Percentiles rank a stretch among this genome's conserved stretches.
Conservation (phyloP, 345 rosid species). For the Syzygium jambos region DNA sequence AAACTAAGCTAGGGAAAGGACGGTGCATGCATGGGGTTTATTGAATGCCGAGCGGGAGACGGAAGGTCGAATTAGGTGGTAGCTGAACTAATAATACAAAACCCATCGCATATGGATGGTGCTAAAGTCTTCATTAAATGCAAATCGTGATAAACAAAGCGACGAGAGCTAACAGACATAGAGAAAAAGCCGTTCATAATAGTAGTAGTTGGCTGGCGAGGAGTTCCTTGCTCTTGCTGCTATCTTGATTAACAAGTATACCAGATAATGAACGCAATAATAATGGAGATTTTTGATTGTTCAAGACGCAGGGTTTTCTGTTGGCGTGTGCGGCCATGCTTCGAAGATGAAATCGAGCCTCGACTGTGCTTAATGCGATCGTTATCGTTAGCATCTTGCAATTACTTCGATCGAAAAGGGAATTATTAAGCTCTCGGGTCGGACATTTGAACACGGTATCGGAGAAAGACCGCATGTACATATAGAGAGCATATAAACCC, state of each 20-base stretch:
- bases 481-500: background rate
- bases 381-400: background rate
- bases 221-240: background rate
- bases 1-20: no score
- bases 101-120: background rate
- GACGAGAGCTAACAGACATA: background rate
- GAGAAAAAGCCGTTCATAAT: background rate
- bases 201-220: background rate
- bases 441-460: background rate
- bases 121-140: background rate
- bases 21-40: background rate
- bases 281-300: background rate
- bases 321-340: background rate
- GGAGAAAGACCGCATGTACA: background rate
- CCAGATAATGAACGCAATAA: background rate
- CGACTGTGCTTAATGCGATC: background rate
- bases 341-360: background rate
- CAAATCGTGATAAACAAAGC: background rate
- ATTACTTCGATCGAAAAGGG: background rate
- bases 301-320: background rate
- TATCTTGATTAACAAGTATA: background rate
- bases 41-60: background rate
- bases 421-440: background rate
- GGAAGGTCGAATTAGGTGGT: slow-evolving; percentile 5
- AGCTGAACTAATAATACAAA: background rate